Evolutionary conservation across 164 flowering plant species (phyloP), one percentile per base, ranked within the genome.

Genomic region (Umbellularia californica): DNA sequence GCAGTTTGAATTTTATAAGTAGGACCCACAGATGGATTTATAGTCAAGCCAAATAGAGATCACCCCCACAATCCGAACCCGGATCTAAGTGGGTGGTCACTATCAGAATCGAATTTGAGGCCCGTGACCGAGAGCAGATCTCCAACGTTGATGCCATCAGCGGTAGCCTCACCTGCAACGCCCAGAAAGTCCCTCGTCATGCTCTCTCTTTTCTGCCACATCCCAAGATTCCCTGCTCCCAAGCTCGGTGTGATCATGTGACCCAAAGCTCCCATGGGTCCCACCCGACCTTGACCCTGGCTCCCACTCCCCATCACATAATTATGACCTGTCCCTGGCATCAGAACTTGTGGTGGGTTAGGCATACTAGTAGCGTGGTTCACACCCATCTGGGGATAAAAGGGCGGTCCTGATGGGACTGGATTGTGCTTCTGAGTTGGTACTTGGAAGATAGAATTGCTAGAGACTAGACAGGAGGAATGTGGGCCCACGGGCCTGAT

Each of bases 111-210:
- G 17, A 76, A 72, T 70, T 71, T 79, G 62, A 78, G 81, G 73
- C 50, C 82, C 2, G 84, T 64, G 83, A 67, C 83, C 24, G 86
- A 75, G 76, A 86, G 76, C 79, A 84, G 24, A 58, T 75, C 69
- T 64, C 68, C 75, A 52, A 78, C 71, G 79, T 82, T 73, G 65
- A 75, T 81, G 62, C 76, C 60, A 24, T 14, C 72, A 51, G 52
- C 75, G 11, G 70, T 79, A 17, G 76, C 70, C 13, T 72, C 70
- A 17, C 58, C 87, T 10, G 83, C 85, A 2, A 84, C 76, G 73
- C 98, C 96, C 60, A 93, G 89, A 76, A 93, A 93, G 82, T 91
- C 93, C 72, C 98, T 84, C 6, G 97, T 93, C 81, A 86, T 75
- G 17, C 83, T 76, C 68, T 84, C 90, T 55, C 25, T 67, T 35